Conservation (phyloP, 331 rosid genomes). For the Spiraea crenata region DNA sequence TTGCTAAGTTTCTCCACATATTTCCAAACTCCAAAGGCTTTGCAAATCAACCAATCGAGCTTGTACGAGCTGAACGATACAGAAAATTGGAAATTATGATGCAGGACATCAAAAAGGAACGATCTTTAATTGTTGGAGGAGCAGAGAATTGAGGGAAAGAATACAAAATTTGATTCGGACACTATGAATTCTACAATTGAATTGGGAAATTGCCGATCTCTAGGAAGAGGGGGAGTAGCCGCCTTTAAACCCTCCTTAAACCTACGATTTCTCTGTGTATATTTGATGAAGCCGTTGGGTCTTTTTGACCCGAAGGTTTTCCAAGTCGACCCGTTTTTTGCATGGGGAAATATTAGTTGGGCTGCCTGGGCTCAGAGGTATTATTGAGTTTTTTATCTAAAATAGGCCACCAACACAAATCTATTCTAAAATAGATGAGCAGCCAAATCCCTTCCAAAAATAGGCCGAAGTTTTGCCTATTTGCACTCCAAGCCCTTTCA, state of each 20-base stretch:
- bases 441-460: too few relatives aligned
- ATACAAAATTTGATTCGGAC: background rate
- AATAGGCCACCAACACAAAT: too few relatives aligned
- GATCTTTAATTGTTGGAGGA: background rate
- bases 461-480: too few relatives aligned
- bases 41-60: conserved; percentile 7
- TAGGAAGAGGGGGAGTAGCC: conserved; percentile 27
- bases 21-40: background rate
- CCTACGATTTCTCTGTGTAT: conserved; percentile 30
- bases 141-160: background rate
- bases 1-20: conserved; percentile 68
- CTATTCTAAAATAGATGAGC: too few relatives aligned
- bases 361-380: background rate
- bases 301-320: background rate
- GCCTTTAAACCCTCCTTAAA: conserved; percentile 83
- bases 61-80: conserved; percentile 12
- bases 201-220: background rate
- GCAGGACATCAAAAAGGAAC: conserved; percentile 10
- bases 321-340: background rate
- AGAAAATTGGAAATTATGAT: background rate
- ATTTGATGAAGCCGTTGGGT: background rate
- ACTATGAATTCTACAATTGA: background rate
- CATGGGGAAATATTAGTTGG: background rate
- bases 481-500: too few relatives aligned
- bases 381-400: too few relatives aligned